Conservation (phyloP, 2,329 filamentous ascomycete genomes). For the Laburnicola sp. region DNA sequence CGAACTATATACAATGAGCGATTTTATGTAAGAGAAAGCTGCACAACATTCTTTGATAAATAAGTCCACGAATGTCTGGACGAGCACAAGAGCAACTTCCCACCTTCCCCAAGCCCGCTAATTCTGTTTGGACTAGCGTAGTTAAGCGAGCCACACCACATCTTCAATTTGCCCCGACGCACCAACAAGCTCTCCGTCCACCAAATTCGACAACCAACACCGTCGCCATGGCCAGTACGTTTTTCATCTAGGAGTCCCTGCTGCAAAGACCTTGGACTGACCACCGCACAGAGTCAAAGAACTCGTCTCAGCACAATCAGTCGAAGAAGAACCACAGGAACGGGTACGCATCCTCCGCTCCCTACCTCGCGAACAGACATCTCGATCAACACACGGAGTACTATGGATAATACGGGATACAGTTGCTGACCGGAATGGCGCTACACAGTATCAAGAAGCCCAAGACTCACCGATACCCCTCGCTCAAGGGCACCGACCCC, state of each 20-base stretch:
- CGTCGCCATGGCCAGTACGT: conserved; percentile 73
- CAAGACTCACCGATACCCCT: conserved; percentile 98
- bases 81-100: too few species aligned
- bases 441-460: conserved; percentile 97
- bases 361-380: background rate
- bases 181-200: too few species aligned
- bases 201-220: conserved; percentile 39
- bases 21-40: too few species aligned
- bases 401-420: conserved; percentile 7
- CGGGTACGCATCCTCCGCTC: conserved; percentile 68
- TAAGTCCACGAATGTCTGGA: too few species aligned
- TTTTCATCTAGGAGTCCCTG: conserved; percentile 2
- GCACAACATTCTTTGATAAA: too few species aligned
- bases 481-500: conserved; percentile 96
- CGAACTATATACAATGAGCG: background rate
- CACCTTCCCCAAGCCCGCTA: too few species aligned
- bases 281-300: conserved; percentile 85
- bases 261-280: conserved; percentile 18
- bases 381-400: too few species aligned
- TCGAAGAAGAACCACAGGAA: conserved; percentile 98
- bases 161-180: too few species aligned
- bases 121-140: too few species aligned
- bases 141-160: too few species aligned
- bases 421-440: conserved; percentile 24
- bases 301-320: conserved; percentile 99